These are phyloP conservation scores for Dioscorea dumetorum DNA, from an alignment of 106 monocot species.

Conservation along the genomic window DNA sequence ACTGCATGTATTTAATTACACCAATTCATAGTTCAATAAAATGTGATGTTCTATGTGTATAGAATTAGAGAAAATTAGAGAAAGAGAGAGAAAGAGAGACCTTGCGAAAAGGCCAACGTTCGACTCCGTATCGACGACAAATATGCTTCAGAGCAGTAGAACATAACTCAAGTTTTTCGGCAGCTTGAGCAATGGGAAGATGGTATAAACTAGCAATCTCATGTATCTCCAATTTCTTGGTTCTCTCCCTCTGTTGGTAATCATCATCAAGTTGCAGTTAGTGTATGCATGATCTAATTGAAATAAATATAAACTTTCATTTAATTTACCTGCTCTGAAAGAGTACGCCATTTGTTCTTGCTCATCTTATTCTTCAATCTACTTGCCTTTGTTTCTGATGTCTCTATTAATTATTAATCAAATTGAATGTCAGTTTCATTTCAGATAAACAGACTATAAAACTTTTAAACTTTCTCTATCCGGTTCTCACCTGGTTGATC, in stretches of 20 bases:
- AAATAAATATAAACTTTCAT: neutral
- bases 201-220: neutral
- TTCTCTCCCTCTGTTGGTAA: neutral
- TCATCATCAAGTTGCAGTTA: neutral
- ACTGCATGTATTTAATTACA: no score
- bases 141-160: neutral
- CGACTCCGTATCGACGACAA: neutral
- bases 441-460: no score
- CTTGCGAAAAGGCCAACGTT: neutral
- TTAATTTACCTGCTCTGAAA: neutral
- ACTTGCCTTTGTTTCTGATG: neutral
- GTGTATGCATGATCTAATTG: no score
- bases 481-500: neutral
- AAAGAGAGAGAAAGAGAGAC: neutral
- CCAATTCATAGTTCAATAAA: no score
- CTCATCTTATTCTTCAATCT: neutral
- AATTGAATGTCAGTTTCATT: neutral
- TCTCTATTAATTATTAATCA: neutral
- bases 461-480: neutral
- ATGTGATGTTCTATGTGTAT: no score
- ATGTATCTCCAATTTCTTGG: neutral
- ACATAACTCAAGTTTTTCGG: neutral
- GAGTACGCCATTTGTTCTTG: no score
- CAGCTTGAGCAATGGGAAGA: neutral
- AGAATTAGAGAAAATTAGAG: no score